Conservation (phyloP, 768 basidiomycete genomes). For the Amanita exitialis region DNA sequence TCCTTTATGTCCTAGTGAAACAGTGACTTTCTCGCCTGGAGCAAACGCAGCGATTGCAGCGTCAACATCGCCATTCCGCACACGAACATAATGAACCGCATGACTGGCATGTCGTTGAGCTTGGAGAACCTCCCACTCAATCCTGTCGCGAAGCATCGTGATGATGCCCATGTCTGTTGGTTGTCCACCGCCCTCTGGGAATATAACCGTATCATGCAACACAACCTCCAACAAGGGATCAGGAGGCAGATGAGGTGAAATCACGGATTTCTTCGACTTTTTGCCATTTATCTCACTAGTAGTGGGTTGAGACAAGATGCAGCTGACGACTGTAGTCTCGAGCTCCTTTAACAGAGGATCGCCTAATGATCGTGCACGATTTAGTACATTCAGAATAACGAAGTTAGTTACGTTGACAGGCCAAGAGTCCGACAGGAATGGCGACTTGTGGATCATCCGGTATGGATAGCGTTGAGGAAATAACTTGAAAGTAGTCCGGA, state of each 20-base stretch:
- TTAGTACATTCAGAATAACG: background rate
- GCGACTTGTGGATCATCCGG: conserved; percentile 39
- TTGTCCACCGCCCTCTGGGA: conserved; percentile 79
- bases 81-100: conserved; percentile 63
- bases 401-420: conserved; percentile 55
- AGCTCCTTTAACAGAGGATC: conserved; percentile 60
- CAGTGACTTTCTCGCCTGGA: conserved; percentile 39
- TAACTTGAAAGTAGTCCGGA: conserved; percentile 52
- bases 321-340: conserved; percentile 44
- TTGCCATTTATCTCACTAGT: conserved; percentile 27
- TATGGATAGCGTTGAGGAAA: conserved; percentile 46
- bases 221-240: conserved; percentile 52
- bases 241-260: conserved; percentile 30
- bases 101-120: conserved; percentile 61
- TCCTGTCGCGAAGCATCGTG: conserved; percentile 32
- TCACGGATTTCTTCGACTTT: conserved; percentile 46
- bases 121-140: conserved; percentile 48
- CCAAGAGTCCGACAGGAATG: conserved; percentile 67
- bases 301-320: conserved; percentile 32
- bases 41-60: conserved; percentile 36
- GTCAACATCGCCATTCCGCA: conserved; percentile 27
- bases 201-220: conserved; percentile 69
- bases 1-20: conserved; percentile 48
- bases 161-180: conserved; percentile 64
- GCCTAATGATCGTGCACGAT: conserved; percentile 26